Conservation (phyloP, 495 filamentous ascomycete genomes). For the Penicillium silybi region DNA sequence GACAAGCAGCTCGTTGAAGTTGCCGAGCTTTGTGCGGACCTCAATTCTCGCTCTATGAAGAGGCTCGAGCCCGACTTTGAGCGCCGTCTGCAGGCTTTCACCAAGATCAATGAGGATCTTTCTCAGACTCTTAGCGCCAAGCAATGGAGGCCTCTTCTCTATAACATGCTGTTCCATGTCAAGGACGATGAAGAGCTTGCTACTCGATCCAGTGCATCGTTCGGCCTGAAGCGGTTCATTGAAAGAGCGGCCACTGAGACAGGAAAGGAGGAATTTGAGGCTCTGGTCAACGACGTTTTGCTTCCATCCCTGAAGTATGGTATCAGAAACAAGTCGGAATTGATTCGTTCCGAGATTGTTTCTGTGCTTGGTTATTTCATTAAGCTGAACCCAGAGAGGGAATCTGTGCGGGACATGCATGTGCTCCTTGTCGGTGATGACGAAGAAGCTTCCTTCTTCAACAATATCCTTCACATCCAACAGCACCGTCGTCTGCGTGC, state of each 20-base stretch:
- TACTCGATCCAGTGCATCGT: slow-evolving; percentile 79
- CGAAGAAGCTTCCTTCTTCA: slow-evolving; percentile 90
- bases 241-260: slow-evolving; percentile 45
- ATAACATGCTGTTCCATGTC: slow-evolving; percentile 87
- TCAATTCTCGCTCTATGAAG: slow-evolving; percentile 69
- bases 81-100: slow-evolving; percentile 72
- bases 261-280: slow-evolving; percentile 38
- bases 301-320: slow-evolving; percentile 74
- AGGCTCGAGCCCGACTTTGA: slow-evolving; percentile 84
- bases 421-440: slow-evolving; percentile 71
- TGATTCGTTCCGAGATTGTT: slow-evolving; percentile 77
- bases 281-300: slow-evolving; percentile 58
- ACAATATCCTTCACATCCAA: slow-evolving; percentile 86
- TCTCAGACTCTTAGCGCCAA: slow-evolving; percentile 56
- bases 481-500: slow-evolving; percentile 83
- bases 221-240: slow-evolving; percentile 76
- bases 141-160: slow-evolving; percentile 87
- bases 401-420: slow-evolving; percentile 69
- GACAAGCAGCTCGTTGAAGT: slow-evolving; percentile 58
- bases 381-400: slow-evolving; percentile 62
- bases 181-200: slow-evolving; percentile 83
- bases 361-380: slow-evolving; percentile 73
- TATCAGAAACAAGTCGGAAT: slow-evolving; percentile 70
- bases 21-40: slow-evolving; percentile 66
- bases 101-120: slow-evolving; percentile 56